These are phyloP conservation scores for Cyclostephanos invisitatus DNA, from an alignment of 108 stramenopile genomes.

Conservation along the genomic window DNA sequence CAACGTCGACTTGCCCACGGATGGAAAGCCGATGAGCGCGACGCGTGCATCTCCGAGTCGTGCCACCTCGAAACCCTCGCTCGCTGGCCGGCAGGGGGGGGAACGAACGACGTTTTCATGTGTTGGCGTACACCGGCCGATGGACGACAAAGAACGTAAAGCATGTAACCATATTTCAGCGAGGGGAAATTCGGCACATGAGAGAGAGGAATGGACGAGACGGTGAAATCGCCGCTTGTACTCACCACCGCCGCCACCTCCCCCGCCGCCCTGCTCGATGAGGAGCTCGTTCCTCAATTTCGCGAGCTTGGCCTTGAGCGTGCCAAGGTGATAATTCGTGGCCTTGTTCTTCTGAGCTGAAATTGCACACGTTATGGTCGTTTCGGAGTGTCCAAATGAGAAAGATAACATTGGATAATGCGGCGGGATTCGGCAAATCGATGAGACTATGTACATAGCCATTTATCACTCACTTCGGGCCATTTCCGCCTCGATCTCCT, in stretches of 20 bases:
- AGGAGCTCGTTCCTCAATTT: slow-evolving; percentile 94
- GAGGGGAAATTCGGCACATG: too few relatives aligned
- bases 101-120: too few relatives aligned
- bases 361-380: not conserved
- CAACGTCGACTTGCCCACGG: slow-evolving; percentile 94
- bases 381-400: too few relatives aligned
- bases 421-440: not conserved
- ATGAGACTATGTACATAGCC: slow-evolving; percentile 70
- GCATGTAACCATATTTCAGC: too few relatives aligned
- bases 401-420: not conserved
- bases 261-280: slow-evolving; percentile 84
- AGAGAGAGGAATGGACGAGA: too few relatives aligned
- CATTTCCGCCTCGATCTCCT: slow-evolving; percentile 97
- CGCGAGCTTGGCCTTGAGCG: slow-evolving; percentile 98
- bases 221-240: not conserved
- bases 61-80: slow-evolving; percentile 94
- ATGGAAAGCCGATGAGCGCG: slow-evolving; percentile 96
- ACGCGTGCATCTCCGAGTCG: slow-evolving; percentile 96
- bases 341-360: slow-evolving; percentile 88
- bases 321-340: slow-evolving; percentile 89
- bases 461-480: slow-evolving; percentile 64
- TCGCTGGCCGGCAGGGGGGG: slow-evolving; percentile 25
- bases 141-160: not conserved
- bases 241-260: slow-evolving; percentile 63
- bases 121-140: too few relatives aligned